Evolutionary conservation across 2,329 filamentous ascomycete genomes (phyloP).

Genomic region (Neonectria coccinea): DNA sequence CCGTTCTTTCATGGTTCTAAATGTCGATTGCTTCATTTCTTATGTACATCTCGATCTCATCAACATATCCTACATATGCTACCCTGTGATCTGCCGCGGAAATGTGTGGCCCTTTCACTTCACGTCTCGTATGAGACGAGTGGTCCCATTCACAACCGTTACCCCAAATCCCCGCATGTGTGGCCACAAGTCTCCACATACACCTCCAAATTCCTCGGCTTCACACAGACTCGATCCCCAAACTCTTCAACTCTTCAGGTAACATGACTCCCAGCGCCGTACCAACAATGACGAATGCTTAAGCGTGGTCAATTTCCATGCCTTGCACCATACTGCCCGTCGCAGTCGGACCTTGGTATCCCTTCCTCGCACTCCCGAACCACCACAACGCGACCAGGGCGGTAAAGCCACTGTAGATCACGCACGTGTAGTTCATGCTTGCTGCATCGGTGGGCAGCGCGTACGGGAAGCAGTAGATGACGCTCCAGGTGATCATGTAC

Average conservation of each 20-base stretch:
- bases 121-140: not conserved
- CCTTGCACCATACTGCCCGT: constrained; percentile 39
- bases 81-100: not conserved
- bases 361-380: constrained; percentile 49
- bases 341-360: constrained; percentile 41
- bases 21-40: not conserved
- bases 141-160: not conserved
- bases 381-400: constrained; percentile 56
- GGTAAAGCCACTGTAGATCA: constrained; percentile 59
- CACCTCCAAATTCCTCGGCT: constrained; percentile 1
- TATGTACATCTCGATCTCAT: not conserved
- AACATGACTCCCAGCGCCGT: not conserved
- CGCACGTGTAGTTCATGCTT: constrained; percentile 65
- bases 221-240: not conserved
- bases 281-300: constrained; percentile 3
- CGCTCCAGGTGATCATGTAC: constrained; percentile 71
- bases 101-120: not conserved
- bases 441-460: constrained; percentile 56
- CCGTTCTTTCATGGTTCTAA: not conserved
- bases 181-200: not conserved
- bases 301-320: constrained; percentile 34
- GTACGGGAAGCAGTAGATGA: constrained; percentile 73
- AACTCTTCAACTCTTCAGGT: too few relatives aligned
- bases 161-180: constrained; percentile 10
- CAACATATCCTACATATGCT: constrained; percentile 3